phyloP scores from a whole-genome alignment of 768 basidiomycete species.

The Russula sp. region DNA sequence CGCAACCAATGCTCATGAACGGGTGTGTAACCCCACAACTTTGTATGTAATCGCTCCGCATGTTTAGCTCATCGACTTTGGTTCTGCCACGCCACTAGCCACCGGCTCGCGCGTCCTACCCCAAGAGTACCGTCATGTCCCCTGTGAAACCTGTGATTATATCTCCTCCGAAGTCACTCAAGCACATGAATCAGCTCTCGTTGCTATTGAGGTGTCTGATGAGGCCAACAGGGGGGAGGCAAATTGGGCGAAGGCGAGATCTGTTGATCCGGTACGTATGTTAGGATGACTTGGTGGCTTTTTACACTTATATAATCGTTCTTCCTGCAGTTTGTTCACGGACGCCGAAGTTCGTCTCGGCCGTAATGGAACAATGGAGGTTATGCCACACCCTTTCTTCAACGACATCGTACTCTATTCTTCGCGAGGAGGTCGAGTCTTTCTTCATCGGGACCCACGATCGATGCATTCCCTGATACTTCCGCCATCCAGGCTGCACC shows the following conservation, averaged over 20 bases:
- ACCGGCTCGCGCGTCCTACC: conserved; percentile 55
- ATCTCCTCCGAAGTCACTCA: conserved; percentile 89
- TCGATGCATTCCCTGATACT: conserved; percentile 47
- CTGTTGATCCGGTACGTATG: conserved; percentile 50
- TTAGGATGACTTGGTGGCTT: conserved; percentile 1
- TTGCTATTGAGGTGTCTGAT: conserved; percentile 67
- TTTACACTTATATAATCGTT: conserved; percentile 10
- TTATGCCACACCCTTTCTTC: conserved; percentile 62
- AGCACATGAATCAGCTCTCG: conserved; percentile 74
- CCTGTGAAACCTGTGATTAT: conserved; percentile 92
- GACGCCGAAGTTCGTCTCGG: conserved; percentile 58
- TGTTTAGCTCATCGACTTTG: conserved; percentile 89
- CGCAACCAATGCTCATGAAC: background rate
- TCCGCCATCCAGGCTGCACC: background rate
- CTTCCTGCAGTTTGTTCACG: conserved; percentile 46
- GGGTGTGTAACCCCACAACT: conserved; percentile 95
- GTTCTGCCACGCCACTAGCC: conserved; percentile 75
- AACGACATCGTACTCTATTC: conserved; percentile 32
- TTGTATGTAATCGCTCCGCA: conserved; percentile 65
- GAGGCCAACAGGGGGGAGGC: conserved; percentile 26
- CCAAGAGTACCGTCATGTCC: conserved; percentile 62
- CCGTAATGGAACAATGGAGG: conserved; percentile 49
- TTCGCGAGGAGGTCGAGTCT: conserved; percentile 32
- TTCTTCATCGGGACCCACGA: conserved; percentile 69
- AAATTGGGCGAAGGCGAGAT: conserved; percentile 32